Conservation (phyloP, 1,284 basidiomycete genomes). For the Tylopilus orsonianus region DNA sequence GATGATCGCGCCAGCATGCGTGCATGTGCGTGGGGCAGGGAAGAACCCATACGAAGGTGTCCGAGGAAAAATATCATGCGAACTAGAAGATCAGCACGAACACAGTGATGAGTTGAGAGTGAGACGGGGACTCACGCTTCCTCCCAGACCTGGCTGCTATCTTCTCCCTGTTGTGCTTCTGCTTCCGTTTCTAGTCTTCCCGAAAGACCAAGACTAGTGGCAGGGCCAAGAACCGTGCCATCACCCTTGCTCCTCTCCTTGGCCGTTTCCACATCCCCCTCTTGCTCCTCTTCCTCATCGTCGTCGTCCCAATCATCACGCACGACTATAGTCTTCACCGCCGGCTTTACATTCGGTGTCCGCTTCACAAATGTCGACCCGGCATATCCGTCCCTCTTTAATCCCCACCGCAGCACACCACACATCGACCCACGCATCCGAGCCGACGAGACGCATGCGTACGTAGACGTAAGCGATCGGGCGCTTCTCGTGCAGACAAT, state of each 20-base stretch:
- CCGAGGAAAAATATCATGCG: background rate
- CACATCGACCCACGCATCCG: background rate
- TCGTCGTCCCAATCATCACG: conserved; percentile 45
- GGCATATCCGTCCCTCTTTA: conserved; percentile 9
- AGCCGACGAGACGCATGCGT: background rate
- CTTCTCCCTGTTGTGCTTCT: conserved; percentile 27
- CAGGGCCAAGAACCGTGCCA: too few species aligned
- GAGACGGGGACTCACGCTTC: conserved; percentile 42
- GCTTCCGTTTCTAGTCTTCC: background rate
- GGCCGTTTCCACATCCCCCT: background rate
- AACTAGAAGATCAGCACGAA: conserved; percentile 17
- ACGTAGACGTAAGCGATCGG: conserved; percentile 14
- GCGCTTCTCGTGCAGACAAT: background rate
- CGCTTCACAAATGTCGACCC: conserved; percentile 4
- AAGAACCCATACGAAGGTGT: background rate
- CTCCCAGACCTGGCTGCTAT: conserved; percentile 43
- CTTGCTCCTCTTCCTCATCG: conserved; percentile 1
- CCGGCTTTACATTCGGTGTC: conserved; percentile 2
- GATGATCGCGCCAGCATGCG: background rate
- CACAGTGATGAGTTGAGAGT: background rate
- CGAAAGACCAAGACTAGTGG: background rate
- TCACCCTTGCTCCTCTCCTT: background rate
- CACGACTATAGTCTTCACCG: conserved; percentile 19
- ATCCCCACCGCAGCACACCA: background rate
- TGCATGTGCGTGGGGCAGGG: background rate